Base-by-base conservation (phyloP, 2,329 filamentous ascomycete species). In the Cordyceps militaris region DNA sequence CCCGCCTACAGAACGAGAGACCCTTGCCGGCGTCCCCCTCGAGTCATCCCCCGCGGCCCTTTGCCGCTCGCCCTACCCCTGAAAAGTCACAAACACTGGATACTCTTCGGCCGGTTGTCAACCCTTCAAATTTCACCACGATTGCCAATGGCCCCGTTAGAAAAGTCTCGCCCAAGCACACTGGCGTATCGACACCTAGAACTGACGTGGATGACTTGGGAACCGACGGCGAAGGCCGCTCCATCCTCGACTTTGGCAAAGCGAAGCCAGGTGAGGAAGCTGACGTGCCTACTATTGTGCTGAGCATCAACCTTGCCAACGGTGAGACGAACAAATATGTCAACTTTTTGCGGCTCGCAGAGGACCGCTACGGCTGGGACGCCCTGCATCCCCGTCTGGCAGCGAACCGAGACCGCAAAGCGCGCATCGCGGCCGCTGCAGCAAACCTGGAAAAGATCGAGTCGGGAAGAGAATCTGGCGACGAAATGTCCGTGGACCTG, bases 311-410 rank as follows among this genome's bases (percentile, higher is more conserved):
- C 0, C 80, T 99, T 40, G 83, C 87, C 59, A 63, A 65, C 5
- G 89, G 91, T 42, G 85, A 89, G 65, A 87, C 84, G 36, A 96
- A 96, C 70, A 91, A 93, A 63, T 93, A 95, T 61, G 85, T 99
- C 73, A 97, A 97, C 71, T 97, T 97, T 63, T 92, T 93, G 66
- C 89, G 91, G 46, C 80, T 97, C 72, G 94, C 95, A 11, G 91
- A 96, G 72, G 91, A 95, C 62, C 88, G 87, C 61, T 97, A 97
- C 70, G 94, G 94, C 24, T 96, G 93, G 79, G 91, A 95, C 61
- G 94, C 93, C 0, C 79, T 97, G 36, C 92, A 97, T 69, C 94
- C 94, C 30, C 88, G 92, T 8, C 80, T 95, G 61, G 94, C 94
- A 2, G 92, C 92, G 32, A 90, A 94, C 62, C 86, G 89, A 62